Evolutionary conservation across 108 stramenopile genomes (phyloP), one percentile per base, ranked within the genome.

Genomic region (Aurantiochytrium sp.): DNA sequence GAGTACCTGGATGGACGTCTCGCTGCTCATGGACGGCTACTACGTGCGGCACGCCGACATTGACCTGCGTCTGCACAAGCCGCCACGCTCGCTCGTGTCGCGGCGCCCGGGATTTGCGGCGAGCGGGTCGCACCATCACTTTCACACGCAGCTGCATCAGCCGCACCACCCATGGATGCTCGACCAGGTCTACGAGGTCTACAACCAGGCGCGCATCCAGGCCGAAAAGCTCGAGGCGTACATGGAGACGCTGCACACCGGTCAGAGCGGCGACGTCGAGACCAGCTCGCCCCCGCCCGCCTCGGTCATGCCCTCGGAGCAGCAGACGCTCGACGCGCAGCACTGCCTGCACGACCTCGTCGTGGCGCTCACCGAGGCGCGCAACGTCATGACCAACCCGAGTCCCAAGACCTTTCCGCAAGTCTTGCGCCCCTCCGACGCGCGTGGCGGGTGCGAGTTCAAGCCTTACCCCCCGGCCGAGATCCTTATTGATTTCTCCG

Each of bases 1-100:
- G 0, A 81, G 45, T 30, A 81, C 73, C n/a, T 81, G 73, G 73
- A 81, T 81, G 73, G 73, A 81, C 2, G 73, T 81, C 32, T 81
- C 73, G 45, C 30, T 81, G 12, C 73, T 48, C 6, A 22, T 81
- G 73, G 73, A 81, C 45, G 73, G 73, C 12, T 81, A 48, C 30
- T 81, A 81, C 24, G 30, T 81, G 6, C 73, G 73, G n/a, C 45
- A 81, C 30, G 73, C 73, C n/a, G 73, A 41, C 24, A 81, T 81
- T 48, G 73, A 81, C 73, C 30, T 81, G 17, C 39, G 45, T 12
- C 30, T 81, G 73, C 73, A 81, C 12, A 12, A 24, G 2, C 42
- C 39, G 27, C 24, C 39, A 19, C 39, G 45, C 21, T 48, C 39
- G 10, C 8, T 81, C 8, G 45, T 81, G 27, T 41, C 73, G 8